phyloP scores from a whole-genome alignment of 129 eudicot genomes.

The Artemisia argyi region DNA sequence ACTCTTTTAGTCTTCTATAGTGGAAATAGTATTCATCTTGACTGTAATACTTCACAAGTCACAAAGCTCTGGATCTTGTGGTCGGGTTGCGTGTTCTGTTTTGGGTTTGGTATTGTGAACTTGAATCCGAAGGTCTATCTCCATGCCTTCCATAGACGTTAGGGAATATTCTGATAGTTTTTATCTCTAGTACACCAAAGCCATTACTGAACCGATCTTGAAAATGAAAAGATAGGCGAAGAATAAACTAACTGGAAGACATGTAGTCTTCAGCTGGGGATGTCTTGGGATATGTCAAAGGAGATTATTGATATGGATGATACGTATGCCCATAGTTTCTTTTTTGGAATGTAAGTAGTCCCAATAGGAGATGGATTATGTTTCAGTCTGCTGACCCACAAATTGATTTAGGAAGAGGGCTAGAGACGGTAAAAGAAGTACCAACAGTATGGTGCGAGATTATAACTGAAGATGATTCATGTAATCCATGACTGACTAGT shows the following conservation, averaged over 20 bases:
- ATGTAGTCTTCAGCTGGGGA: slow-evolving; percentile 3
- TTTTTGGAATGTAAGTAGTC: background rate
- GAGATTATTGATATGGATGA: background rate
- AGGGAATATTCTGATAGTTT: slow-evolving; percentile 13
- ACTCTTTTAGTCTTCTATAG: background rate
- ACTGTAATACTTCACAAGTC: slow-evolving; percentile 2
- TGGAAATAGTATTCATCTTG: slow-evolving; percentile 11
- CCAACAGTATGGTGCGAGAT: background rate
- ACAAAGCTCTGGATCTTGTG: background rate
- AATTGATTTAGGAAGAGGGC: background rate
- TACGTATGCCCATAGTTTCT: background rate
- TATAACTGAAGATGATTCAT: background rate
- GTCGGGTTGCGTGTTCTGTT: slow-evolving; percentile 14
- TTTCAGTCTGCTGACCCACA: background rate
- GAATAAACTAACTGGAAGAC: slow-evolving; percentile 1
- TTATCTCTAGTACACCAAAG: background rate
- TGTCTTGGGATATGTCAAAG: slow-evolving; percentile 1
- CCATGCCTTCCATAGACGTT: background rate
- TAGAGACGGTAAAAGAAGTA: background rate
- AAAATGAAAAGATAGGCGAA: slow-evolving; percentile 6
- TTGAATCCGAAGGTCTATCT: slow-evolving; percentile 6
- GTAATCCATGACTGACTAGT: background rate
- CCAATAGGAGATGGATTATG: background rate
- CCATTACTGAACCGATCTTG: background rate
- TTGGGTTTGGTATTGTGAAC: slow-evolving; percentile 13